These are phyloP conservation scores for Aspergillus glaucus DNA, from an alignment of 2,329 filamentous ascomycete species.

Conservation along the genomic window DNA sequence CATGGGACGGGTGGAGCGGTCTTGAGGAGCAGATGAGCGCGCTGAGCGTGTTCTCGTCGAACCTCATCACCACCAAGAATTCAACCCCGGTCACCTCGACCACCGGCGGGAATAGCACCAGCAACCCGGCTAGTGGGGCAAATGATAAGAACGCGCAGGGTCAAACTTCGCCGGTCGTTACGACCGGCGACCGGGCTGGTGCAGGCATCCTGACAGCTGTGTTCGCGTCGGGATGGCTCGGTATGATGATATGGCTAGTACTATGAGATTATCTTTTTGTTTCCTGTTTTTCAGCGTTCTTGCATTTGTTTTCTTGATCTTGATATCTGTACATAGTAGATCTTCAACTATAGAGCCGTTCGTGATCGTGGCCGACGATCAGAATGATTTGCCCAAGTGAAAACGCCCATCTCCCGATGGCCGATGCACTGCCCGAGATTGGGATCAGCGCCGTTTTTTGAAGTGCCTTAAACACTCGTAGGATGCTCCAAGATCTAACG, in stretches of 20 bases:
- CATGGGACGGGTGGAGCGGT: slow-evolving; percentile 31
- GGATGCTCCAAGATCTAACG: too few species aligned
- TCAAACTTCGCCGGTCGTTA: slow-evolving; percentile 17
- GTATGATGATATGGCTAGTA: slow-evolving; percentile 14
- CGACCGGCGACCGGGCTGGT: slow-evolving; percentile 29
- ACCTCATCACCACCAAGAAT: slow-evolving; percentile 15
- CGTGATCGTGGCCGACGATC: neutral
- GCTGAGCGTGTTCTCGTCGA: slow-evolving; percentile 29
- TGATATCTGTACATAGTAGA: neutral
- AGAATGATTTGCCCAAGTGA: neutral
- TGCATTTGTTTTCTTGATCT: neutral
- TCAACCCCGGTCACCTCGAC: slow-evolving; percentile 38
- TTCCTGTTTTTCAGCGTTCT: neutral
- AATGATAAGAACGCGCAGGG: slow-evolving; percentile 6
- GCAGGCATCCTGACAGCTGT: slow-evolving; percentile 29
- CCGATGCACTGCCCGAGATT: neutral
- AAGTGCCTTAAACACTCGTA: too few species aligned
- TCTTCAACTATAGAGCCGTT: neutral
- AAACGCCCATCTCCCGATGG: too few species aligned
- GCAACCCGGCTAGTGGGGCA: slow-evolving; percentile 39
- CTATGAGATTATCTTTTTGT: neutral
- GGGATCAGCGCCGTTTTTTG: neutral
- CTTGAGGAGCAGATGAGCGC: slow-evolving; percentile 39
- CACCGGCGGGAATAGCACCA: slow-evolving; percentile 55
- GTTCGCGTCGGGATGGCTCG: slow-evolving; percentile 22